Percentiles rank a stretch among this genome's conserved stretches.
Conservation (phyloP, 2,329 filamentous ascomycete species). For the Monilinia vaccinii-corymbosi region DNA sequence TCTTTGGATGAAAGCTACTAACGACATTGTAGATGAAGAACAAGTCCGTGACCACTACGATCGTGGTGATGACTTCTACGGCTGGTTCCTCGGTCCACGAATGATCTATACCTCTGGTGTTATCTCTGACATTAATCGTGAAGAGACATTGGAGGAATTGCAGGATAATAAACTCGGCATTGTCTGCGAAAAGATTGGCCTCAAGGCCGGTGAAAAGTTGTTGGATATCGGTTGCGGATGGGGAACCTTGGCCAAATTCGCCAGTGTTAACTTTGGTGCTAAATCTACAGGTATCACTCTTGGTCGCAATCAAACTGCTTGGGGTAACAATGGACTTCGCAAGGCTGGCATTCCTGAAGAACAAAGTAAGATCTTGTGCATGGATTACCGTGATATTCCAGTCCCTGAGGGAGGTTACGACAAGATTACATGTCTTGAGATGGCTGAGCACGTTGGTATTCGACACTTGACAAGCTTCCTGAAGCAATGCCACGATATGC, state of each 20-base stretch:
- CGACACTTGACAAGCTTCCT: conserved; percentile 77
- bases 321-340: conserved; percentile 86
- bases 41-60: conserved; percentile 98
- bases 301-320: conserved; percentile 90
- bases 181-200: conserved; percentile 89
- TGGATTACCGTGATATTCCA: conserved; percentile 94
- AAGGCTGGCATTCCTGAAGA: conserved; percentile 73
- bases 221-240: conserved; percentile 97
- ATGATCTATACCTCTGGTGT: conserved; percentile 99
- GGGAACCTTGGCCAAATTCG: conserved; percentile 92
- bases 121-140: conserved; percentile 76
- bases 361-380: conserved; percentile 87
- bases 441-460: conserved; percentile 97
- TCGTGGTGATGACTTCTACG: conserved; percentile 96
- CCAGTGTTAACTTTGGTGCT: conserved; percentile 83
- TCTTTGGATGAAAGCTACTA: conserved; percentile 21
- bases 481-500: conserved; percentile 85
- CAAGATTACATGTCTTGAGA: conserved; percentile 96
- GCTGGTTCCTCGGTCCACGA: conserved; percentile 93
- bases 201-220: conserved; percentile 71
- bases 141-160: conserved; percentile 87
- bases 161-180: conserved; percentile 96
- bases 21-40: conserved; percentile 66
- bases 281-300: conserved; percentile 82
- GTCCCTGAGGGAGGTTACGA: conserved; percentile 71